These are phyloP conservation scores for Yamadazyma sp. DNA, from an alignment of 805 yeast genomes.

Conservation along the genomic window DNA sequence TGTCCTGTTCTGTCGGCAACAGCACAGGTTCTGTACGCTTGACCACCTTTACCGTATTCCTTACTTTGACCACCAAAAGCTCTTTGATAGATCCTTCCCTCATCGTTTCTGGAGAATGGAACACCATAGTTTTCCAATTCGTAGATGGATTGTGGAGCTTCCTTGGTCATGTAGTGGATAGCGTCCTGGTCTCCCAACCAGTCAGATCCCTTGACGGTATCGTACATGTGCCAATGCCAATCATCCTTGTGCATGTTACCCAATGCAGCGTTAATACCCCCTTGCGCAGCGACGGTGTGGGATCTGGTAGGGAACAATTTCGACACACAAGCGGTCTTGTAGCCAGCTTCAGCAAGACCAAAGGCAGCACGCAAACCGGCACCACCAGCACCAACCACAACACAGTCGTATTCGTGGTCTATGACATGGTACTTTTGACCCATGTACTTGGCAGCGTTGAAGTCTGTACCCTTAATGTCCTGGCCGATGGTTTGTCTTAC, in stretches of 20 bases:
- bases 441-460: slow-evolving; percentile 45
- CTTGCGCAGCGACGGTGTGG: slow-evolving; percentile 99
- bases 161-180: slow-evolving; percentile 97
- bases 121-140: slow-evolving; percentile 98
- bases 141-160: slow-evolving; percentile 93
- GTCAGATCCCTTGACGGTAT: slow-evolving; percentile 98
- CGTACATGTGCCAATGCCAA: slow-evolving; percentile 99
- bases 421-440: slow-evolving; percentile 79
- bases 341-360: slow-evolving; percentile 95
- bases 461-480: slow-evolving; percentile 37
- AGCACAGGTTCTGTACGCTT: slow-evolving; percentile 98
- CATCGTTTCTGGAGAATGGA: slow-evolving; percentile 95
- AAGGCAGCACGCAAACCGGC: slow-evolving; percentile 99
- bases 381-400: slow-evolving; percentile 99
- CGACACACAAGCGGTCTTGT: slow-evolving; percentile 95
- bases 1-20: slow-evolving; percentile 99
- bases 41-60: slow-evolving; percentile 97
- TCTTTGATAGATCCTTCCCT: slow-evolving; percentile 96
- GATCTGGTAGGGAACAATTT: slow-evolving; percentile 98
- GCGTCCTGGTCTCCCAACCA: slow-evolving; percentile 99
- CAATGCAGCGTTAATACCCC: slow-evolving; percentile 98
- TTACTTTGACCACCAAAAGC: slow-evolving; percentile 98
- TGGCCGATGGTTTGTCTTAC: slow-evolving; percentile 36
- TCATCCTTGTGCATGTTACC: slow-evolving; percentile 98
- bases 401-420: slow-evolving; percentile 97